These are phyloP conservation scores for Phyllosticta citriasiana DNA, from an alignment of 2,329 filamentous ascomycete genomes.

Conservation along the genomic window DNA sequence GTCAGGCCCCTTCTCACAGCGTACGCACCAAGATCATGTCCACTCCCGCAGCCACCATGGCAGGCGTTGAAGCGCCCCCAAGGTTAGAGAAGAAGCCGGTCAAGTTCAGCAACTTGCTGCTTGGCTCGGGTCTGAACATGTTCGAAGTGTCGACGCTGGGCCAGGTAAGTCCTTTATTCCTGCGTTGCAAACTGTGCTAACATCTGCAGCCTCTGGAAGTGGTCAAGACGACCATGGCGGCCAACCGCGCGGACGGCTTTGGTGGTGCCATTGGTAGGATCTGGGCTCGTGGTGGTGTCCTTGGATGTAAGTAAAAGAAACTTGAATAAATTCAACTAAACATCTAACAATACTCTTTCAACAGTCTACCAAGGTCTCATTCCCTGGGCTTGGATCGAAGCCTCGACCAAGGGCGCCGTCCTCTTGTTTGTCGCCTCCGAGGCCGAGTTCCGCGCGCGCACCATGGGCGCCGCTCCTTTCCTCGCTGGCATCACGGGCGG, in stretches of 20 bases:
- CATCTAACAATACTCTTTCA: background rate
- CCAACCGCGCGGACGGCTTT: slow-evolving; percentile 86
- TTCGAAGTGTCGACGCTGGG: slow-evolving; percentile 73
- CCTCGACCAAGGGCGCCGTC: slow-evolving; percentile 97
- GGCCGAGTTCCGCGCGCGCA: slow-evolving; percentile 87
- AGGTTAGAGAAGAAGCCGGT: slow-evolving; percentile 95
- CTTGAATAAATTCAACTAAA: too few species aligned
- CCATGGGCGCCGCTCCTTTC: slow-evolving; percentile 76
- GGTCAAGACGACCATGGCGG: slow-evolving; percentile 99
- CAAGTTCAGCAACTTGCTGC: slow-evolving; percentile 98
- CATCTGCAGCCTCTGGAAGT: slow-evolving; percentile 81
- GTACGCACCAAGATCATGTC: slow-evolving; percentile 42
- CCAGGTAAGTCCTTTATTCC: slow-evolving; percentile 39
- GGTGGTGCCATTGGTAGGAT: slow-evolving; percentile 70
- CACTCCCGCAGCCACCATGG: slow-evolving; percentile 28
- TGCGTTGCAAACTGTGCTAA: slow-evolving; percentile 27
- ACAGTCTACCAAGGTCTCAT: slow-evolving; percentile 98
- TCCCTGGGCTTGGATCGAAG: slow-evolving; percentile 99
- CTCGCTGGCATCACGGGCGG: slow-evolving; percentile 80
- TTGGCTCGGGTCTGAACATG: slow-evolving; percentile 89
- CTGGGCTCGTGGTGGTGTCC: slow-evolving; percentile 84
- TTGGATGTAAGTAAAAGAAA: slow-evolving; percentile 67
- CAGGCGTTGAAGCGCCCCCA: slow-evolving; percentile 43
- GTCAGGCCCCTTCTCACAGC: slow-evolving; percentile 70
- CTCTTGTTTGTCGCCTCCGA: slow-evolving; percentile 98